These are phyloP conservation scores for Cutaneotrichosporon cutaneum DNA, from an alignment of 1,284 basidiomycete species.

Conservation along the genomic window DNA sequence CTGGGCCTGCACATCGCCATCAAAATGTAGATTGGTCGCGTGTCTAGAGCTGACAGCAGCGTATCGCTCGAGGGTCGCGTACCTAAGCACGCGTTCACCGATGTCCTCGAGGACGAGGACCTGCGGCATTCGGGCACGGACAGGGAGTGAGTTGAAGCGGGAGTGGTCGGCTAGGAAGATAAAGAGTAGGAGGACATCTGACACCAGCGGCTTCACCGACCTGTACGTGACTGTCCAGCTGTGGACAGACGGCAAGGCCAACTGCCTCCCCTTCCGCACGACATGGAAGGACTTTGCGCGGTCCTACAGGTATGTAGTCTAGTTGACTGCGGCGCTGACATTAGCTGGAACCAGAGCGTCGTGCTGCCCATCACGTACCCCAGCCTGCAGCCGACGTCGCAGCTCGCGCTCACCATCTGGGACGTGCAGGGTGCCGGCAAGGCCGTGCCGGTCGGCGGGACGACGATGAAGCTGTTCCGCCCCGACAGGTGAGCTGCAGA, in stretches of 20 bases:
- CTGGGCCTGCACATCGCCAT: slow-evolving; percentile 81
- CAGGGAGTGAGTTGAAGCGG: slow-evolving; percentile 62
- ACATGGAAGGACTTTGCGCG: slow-evolving; percentile 88
- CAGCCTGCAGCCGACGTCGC: slow-evolving; percentile 81
- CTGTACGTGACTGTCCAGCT: slow-evolving; percentile 89
- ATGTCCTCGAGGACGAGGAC: slow-evolving; percentile 73
- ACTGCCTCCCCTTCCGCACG: slow-evolving; percentile 86
- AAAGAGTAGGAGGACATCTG: not conserved
- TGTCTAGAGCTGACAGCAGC: slow-evolving; percentile 53
- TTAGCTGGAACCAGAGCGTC: slow-evolving; percentile 93
- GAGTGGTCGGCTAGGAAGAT: too few species aligned
- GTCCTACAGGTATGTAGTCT: slow-evolving; percentile 67
- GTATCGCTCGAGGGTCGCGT: slow-evolving; percentile 80
- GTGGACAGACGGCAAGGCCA: slow-evolving; percentile 85
- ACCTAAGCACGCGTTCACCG: slow-evolving; percentile 64
- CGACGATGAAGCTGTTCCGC: slow-evolving; percentile 84
- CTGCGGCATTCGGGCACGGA: slow-evolving; percentile 75
- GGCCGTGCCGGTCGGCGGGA: slow-evolving; percentile 78
- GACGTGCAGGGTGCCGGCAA: slow-evolving; percentile 78
- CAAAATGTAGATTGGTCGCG: slow-evolving; percentile 63
- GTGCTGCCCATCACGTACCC: slow-evolving; percentile 86
- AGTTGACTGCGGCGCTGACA: slow-evolving; percentile 12
- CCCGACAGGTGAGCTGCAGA: slow-evolving; percentile 79
- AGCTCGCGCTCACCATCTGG: slow-evolving; percentile 92
- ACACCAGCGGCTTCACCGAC: slow-evolving; percentile 72